A percentile compares a stretch with the other conserved stretches of the same genome.
Conservation (phyloP, 345 rosid genomes). For the Eucalyptus shirleyi region DNA sequence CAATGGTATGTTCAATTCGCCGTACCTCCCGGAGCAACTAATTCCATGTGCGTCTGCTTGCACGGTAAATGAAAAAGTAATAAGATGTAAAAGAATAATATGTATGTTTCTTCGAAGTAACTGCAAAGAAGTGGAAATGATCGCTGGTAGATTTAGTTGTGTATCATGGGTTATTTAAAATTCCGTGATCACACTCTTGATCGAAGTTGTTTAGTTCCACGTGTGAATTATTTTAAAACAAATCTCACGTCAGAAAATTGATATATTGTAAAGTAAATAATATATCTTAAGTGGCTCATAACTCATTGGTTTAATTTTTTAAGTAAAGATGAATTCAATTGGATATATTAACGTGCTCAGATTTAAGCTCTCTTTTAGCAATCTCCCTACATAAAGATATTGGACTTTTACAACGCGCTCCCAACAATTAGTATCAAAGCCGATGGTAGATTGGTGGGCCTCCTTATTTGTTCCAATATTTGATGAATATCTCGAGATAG, state of each 20-base stretch:
- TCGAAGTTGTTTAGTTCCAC: background rate
- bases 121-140: background rate
- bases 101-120: background rate
- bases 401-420: background rate
- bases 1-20: background rate
- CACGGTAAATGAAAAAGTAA: background rate
- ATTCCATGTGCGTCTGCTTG: background rate
- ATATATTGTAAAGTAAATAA: background rate
- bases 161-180: background rate
- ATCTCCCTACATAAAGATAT: background rate
- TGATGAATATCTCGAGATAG: too few relatives aligned
- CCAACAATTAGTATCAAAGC: background rate
- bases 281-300: background rate
- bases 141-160: background rate
- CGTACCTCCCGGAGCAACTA: background rate
- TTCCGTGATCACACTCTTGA: background rate
- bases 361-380: background rate
- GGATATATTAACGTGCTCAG: rapidly evolving
- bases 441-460: background rate
- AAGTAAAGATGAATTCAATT: rapidly evolving
- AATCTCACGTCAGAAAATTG: background rate
- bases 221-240: background rate
- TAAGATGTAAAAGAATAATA: background rate
- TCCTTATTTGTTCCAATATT: background rate
- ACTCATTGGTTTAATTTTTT: background rate